phyloP scores from a whole-genome alignment of 441 rosid species.

The Cnidoscolus chayamansa region DNA sequence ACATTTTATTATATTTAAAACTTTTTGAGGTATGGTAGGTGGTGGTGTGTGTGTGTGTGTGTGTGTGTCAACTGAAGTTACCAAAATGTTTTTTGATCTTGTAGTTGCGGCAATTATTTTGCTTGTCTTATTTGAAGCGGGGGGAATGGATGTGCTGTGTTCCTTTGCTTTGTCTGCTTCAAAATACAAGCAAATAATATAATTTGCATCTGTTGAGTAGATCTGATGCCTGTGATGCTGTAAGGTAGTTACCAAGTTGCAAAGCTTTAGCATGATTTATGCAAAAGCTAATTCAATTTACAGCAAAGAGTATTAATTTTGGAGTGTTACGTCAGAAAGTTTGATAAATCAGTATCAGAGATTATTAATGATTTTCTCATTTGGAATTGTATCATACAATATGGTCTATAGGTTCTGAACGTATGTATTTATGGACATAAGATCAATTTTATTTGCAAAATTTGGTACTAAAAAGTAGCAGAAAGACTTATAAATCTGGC shows the following conservation, averaged over 20 bases:
- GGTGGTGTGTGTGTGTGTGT: not conserved
- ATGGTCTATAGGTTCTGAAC: not conserved
- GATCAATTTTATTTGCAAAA: too few relatives aligned
- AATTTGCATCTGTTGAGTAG: not conserved
- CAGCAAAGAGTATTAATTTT: not conserved
- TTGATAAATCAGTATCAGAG: not conserved
- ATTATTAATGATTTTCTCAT: not conserved
- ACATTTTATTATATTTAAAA: not conserved
- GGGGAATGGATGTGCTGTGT: not conserved
- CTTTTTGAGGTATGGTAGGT: not conserved
- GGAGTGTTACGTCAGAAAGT: not conserved
- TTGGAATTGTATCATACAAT: not conserved
- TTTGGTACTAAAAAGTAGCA: too few relatives aligned
- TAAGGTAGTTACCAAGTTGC: not conserved
- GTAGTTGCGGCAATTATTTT: not conserved
- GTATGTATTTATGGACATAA: not conserved
- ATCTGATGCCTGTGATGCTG: not conserved
- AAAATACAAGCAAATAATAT: not conserved
- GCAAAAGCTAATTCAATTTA: not conserved
- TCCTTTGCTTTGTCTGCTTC: not conserved
- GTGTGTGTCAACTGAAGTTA: not conserved
- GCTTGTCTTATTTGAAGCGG: conserved; percentile 6
- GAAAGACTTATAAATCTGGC: too few relatives aligned
- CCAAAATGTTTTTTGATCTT: not conserved
- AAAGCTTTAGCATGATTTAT: not conserved